Evolutionary conservation across 2,329 filamentous ascomycete genomes (phyloP).

Genomic region (Trichoderma hamatum): DNA sequence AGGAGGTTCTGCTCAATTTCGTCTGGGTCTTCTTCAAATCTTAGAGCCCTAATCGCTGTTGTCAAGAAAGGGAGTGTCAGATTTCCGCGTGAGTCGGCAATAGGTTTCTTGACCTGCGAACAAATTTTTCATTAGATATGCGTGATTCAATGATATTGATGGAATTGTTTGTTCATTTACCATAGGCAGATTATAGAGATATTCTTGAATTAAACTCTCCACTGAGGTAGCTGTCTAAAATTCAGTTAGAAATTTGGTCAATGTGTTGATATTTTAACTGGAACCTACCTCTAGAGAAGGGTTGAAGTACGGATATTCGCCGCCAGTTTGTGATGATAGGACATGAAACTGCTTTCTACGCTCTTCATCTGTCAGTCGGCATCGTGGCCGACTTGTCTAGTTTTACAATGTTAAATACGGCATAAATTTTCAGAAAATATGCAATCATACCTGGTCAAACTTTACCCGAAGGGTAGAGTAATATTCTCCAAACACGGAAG

Average conservation of each 20-base stretch:
- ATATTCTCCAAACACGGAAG: conserved; percentile 7
- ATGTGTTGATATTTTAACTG: not conserved
- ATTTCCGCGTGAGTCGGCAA: conserved; percentile 24
- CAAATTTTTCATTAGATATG: not conserved
- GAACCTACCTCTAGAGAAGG: not conserved
- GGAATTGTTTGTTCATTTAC: not conserved
- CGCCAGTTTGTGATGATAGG: not conserved
- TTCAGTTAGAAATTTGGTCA: not conserved
- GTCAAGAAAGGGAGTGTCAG: conserved; percentile 25
- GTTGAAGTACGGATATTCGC: conserved; percentile 16
- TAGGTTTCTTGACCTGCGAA: conserved; percentile 25
- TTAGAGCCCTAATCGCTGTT: conserved; percentile 14
- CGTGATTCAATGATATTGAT: not conserved
- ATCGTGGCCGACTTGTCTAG: conserved; percentile 13
- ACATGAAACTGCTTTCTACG: conserved; percentile 7
- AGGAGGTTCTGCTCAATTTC: conserved; percentile 25
- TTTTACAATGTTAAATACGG: not conserved
- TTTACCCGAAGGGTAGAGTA: conserved; percentile 13
- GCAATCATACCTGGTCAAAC: conserved; percentile 22
- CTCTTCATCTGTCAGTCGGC: not conserved
- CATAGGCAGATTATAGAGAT: conserved; percentile 26
- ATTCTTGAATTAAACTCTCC: conserved; percentile 21
- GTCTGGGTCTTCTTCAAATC: conserved; percentile 27
- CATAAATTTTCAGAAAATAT: not conserved
- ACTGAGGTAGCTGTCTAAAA: conserved; percentile 6